Evolutionary conservation across 345 rosid genomes (phyloP).

Genomic region (Camelina laxa): DNA sequence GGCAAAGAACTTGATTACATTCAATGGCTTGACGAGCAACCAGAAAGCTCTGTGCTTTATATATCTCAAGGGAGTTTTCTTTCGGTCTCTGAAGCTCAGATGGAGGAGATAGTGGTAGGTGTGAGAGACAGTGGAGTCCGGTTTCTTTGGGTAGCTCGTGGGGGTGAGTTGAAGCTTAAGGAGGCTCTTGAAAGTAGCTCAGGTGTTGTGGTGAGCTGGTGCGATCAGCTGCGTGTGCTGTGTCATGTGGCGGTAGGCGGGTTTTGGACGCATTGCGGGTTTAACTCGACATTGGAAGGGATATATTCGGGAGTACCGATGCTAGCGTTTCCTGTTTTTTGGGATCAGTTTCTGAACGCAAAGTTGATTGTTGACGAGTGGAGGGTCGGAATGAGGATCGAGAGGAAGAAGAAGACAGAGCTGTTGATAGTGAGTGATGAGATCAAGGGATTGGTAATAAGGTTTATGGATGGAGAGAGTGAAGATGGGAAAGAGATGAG

Average conservation of each 20-base stretch:
- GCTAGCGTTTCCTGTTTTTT: slow-evolving; percentile 56
- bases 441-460: slow-evolving; percentile 36
- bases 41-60: slow-evolving; percentile 49
- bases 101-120: slow-evolving; percentile 52
- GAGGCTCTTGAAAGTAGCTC: slow-evolving; percentile 26
- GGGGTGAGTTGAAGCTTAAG: slow-evolving; percentile 1
- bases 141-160: slow-evolving; percentile 59
- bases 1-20: slow-evolving; percentile 21
- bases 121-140: slow-evolving; percentile 42
- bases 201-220: slow-evolving; percentile 52
- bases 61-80: slow-evolving; percentile 53
- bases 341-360: slow-evolving; percentile 57
- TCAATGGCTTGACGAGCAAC: slow-evolving; percentile 52
- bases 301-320: slow-evolving; percentile 54
- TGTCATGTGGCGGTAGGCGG: slow-evolving; percentile 58
- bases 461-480: slow-evolving; percentile 35
- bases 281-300: slow-evolving; percentile 68
- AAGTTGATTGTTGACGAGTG: slow-evolving; percentile 57
- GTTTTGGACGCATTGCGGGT: slow-evolving; percentile 75
- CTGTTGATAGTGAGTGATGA: slow-evolving; percentile 42
- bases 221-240: slow-evolving; percentile 62
- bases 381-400: slow-evolving; percentile 56
- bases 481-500: slow-evolving; percentile 33
- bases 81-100: slow-evolving; percentile 44
- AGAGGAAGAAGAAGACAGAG: slow-evolving; percentile 1